Percentiles rank a stretch among this genome's conserved stretches.
Evolutionary conservation across 306 rosid genomes (phyloP).

Genomic region (Trifolium dubium): DNA sequence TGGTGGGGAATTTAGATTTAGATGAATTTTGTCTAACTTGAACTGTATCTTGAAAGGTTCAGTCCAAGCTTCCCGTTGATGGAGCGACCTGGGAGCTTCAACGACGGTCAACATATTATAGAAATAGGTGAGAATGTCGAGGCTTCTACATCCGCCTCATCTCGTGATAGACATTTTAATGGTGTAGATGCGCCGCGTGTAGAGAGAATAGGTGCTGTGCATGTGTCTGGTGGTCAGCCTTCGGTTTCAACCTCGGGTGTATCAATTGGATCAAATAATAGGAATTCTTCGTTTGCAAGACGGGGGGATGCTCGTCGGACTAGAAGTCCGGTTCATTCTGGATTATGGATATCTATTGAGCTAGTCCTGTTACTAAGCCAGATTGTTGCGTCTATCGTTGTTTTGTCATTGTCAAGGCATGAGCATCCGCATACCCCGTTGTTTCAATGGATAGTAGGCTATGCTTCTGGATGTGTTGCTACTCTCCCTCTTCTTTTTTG

Average conservation of each 20-base stretch:
- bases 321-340: slow-evolving; percentile 91
- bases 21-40: slow-evolving; percentile 65
- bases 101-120: slow-evolving; percentile 57
- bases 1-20: slow-evolving; percentile 61
- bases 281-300: slow-evolving; percentile 66
- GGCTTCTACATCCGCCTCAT: slow-evolving; percentile 59
- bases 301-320: slow-evolving; percentile 81
- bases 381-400: slow-evolving; percentile 79
- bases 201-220: slow-evolving; percentile 54
- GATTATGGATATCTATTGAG: slow-evolving; percentile 90
- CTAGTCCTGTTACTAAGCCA: slow-evolving; percentile 81
- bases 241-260: slow-evolving; percentile 50
- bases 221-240: slow-evolving; percentile 50
- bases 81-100: slow-evolving; percentile 61
- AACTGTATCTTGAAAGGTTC: slow-evolving; percentile 58
- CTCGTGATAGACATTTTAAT: slow-evolving; percentile 58
- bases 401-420: slow-evolving; percentile 77
- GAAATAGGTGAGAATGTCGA: slow-evolving; percentile 61
- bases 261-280: slow-evolving; percentile 63
- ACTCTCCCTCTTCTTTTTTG: slow-evolving; percentile 92
- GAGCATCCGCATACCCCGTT: slow-evolving; percentile 85
- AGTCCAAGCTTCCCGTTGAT: slow-evolving; percentile 52
- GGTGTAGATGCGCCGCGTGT: slow-evolving; percentile 53
- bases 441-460: slow-evolving; percentile 88
- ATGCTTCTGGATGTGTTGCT: slow-evolving; percentile 91